Base-by-base conservation (phyloP, 2,329 filamentous ascomycete genomes). In the Akanthomyces lecanii region DNA sequence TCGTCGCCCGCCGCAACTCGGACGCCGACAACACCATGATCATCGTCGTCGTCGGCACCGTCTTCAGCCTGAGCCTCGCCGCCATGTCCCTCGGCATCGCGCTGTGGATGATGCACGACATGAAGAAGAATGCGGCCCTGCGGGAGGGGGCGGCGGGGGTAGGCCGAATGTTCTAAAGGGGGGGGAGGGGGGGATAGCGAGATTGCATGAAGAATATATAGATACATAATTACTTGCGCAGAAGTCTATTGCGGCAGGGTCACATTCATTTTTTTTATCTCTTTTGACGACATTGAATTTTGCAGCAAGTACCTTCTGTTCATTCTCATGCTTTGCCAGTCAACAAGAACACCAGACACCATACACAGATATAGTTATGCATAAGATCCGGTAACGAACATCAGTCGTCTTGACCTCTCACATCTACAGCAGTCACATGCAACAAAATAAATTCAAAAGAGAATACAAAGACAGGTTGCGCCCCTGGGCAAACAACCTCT, bases 21-120 rank as follows among this genome's bases (percentile, higher is more conserved):
- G 61, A 71, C 6, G 65, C 73, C 44, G 72, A 73, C 56, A 67
- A 70, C 10, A 63, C 72, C n/a, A 53, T 76, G 60, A 73, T 72
- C 38, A 64, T 73, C 10, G 54, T 71, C 1, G 67, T 70, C 14
- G 65, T 76, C n/a, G 69, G 64, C 1, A 7, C 72, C 0, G 64
- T 73, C 1, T 72, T 76, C 59, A 59, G 48, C 5, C 47, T 64
- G 4, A 25, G 16, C n/a, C 51, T 61, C 33, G 57, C 57, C 8
- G 30, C 36, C 10, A 5, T 54, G 16, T 54, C 57, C n/a, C 28
- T 62, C 7, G 21, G 7, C 28, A 50, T 62, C 3, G 59, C 59
- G 12, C 30, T 47, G 5, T 62, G 59, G 59, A 62, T 62, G 59
- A 48, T 62, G 59, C 51, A 62, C 28, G 59, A 62, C 23, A 62